phyloP scores from a whole-genome alignment of 495 filamentous ascomycete species.

The Penicillium ochrochloron region DNA sequence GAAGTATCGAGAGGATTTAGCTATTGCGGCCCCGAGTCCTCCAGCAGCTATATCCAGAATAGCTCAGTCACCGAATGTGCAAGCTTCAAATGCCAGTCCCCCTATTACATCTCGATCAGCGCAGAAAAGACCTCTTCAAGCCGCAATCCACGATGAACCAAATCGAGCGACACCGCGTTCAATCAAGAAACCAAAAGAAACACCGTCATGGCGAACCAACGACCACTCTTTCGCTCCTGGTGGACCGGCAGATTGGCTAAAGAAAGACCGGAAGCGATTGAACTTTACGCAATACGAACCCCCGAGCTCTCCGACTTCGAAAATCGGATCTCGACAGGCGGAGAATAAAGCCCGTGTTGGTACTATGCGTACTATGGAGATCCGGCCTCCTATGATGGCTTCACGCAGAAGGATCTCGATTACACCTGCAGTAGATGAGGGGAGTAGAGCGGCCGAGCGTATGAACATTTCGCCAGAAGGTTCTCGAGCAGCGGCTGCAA shows the following conservation, averaged over 20 bases:
- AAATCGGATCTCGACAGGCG: slow-evolving; percentile 27
- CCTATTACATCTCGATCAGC: slow-evolving; percentile 9
- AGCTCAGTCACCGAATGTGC: not conserved
- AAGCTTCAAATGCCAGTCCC: not conserved
- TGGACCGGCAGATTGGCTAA: slow-evolving; percentile 40
- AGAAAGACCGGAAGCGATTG: slow-evolving; percentile 40
- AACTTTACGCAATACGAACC: slow-evolving; percentile 44
- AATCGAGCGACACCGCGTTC: slow-evolving; percentile 7
- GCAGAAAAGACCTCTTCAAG: slow-evolving; percentile 6
- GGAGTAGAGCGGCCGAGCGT: not conserved
- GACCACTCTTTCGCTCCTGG: slow-evolving; percentile 12
- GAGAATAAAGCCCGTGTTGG: slow-evolving; percentile 20
- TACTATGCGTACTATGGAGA: slow-evolving; percentile 9
- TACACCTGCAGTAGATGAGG: not conserved
- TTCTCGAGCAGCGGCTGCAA: not conserved
- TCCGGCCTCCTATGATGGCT: slow-evolving; percentile 10
- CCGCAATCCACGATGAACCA: not conserved
- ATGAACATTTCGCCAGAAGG: not conserved
- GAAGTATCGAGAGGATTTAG: slow-evolving; percentile 15
- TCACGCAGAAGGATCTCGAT: slow-evolving; percentile 10
- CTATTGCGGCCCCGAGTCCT: not conserved
- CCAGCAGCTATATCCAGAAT: not conserved
- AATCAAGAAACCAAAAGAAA: slow-evolving; percentile 13
- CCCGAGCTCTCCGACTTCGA: slow-evolving; percentile 46
- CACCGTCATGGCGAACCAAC: not conserved